These are phyloP conservation scores for Hymenoscyphus linearis DNA, from an alignment of 2,329 filamentous ascomycete genomes.

Conservation along the genomic window DNA sequence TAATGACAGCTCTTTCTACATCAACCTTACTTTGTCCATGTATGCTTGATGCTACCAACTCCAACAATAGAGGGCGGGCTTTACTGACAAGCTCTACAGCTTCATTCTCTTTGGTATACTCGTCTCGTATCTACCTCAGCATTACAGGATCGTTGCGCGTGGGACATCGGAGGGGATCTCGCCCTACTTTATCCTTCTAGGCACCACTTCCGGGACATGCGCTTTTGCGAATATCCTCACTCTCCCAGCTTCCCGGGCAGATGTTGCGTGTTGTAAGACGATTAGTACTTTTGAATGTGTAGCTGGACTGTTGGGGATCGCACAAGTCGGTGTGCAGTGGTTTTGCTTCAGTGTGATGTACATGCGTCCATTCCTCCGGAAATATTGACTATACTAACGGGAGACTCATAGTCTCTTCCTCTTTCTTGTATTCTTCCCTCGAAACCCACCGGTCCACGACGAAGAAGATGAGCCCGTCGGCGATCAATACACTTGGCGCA, in stretches of 20 bases:
- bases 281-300: conserved; percentile 78
- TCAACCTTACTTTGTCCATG: conserved; percentile 50
- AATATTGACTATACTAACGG: neutral
- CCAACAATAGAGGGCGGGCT: neutral
- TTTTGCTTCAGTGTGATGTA: conserved; percentile 88
- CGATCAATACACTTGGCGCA: conserved; percentile 64
- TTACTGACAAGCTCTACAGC: conserved; percentile 13
- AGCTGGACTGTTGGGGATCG: conserved; percentile 80
- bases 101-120: conserved; percentile 84
- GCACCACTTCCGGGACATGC: conserved; percentile 81
- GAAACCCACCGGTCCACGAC: conserved; percentile 41
- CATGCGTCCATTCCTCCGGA: conserved; percentile 29
- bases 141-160: conserved; percentile 81
- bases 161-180: conserved; percentile 91
- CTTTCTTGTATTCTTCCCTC: conserved; percentile 92
- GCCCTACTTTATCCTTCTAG: conserved; percentile 91
- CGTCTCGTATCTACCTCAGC: conserved; percentile 90
- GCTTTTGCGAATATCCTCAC: conserved; percentile 90
- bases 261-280: conserved; percentile 80
- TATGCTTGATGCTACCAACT: conserved; percentile 30
- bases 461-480: conserved; percentile 25
- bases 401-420: conserved; percentile 66
- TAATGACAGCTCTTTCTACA: neutral
- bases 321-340: conserved; percentile 90
- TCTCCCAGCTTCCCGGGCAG: conserved; percentile 73